phyloP scores from a whole-genome alignment of 2,329 filamentous ascomycete genomes.

The Fusarium nurragi region DNA sequence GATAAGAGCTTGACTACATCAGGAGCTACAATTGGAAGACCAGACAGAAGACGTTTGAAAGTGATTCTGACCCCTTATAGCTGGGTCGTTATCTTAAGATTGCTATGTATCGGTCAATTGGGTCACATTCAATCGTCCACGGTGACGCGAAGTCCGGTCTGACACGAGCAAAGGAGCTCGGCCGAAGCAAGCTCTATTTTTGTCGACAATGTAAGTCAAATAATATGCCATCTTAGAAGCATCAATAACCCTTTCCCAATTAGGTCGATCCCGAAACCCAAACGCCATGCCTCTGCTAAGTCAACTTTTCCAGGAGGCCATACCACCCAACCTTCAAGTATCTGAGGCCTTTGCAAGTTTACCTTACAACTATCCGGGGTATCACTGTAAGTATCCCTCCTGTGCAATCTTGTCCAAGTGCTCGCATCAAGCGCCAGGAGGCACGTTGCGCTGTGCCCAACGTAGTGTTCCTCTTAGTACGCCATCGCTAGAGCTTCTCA shows the following conservation, averaged over 20 bases:
- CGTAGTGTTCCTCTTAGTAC: neutral
- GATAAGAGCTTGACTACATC: constrained; percentile 4
- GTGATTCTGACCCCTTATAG: neutral
- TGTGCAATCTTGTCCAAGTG: neutral
- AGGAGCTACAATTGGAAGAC: neutral
- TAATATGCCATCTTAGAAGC: neutral
- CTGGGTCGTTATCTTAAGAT: neutral
- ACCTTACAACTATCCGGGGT: constrained; percentile 12
- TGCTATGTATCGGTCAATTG: neutral
- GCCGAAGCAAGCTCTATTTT: neutral
- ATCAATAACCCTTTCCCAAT: neutral
- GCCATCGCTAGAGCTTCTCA: neutral
- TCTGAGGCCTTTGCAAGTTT: neutral
- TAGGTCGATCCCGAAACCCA: constrained; percentile 7
- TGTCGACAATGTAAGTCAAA: neutral
- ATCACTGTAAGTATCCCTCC: constrained; percentile 11
- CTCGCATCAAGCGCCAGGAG: neutral
- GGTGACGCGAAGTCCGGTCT: neutral
- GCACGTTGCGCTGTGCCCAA: neutral
- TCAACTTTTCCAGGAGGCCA: constrained; percentile 8
- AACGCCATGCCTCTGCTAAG: constrained; percentile 29
- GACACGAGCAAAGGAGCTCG: neutral
- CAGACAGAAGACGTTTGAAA: neutral
- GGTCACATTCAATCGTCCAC: neutral
- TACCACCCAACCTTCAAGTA: neutral